A percentile compares a stretch with the other conserved stretches of the same genome.
These are phyloP conservation scores for Rhodofomes roseus DNA, from an alignment of 1,284 basidiomycete species.

Conservation along the genomic window DNA sequence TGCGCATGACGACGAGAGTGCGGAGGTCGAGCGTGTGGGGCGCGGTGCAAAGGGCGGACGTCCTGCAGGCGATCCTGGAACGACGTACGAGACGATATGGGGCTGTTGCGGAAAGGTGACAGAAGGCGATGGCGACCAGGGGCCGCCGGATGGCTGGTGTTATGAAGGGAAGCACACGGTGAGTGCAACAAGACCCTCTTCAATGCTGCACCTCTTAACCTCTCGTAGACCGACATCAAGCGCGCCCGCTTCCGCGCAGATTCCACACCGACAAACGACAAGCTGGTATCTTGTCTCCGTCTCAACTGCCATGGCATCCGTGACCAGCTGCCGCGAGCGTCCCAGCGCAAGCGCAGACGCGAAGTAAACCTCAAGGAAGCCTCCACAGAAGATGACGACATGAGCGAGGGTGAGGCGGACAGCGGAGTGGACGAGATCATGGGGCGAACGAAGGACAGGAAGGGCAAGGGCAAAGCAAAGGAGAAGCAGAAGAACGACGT, in stretches of 20 bases:
- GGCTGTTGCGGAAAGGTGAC: slow-evolving; percentile 67
- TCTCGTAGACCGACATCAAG: slow-evolving; percentile 57
- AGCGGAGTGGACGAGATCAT: slow-evolving; percentile 33
- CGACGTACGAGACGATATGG: slow-evolving; percentile 54
- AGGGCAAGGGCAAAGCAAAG: slow-evolving; percentile 15
- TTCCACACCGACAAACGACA: slow-evolving; percentile 63
- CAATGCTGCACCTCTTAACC: neutral
- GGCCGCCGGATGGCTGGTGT: slow-evolving; percentile 80
- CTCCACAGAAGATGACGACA: slow-evolving; percentile 23
- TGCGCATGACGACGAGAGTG: slow-evolving; percentile 51
- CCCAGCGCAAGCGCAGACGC: slow-evolving; percentile 25
- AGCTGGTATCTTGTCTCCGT: slow-evolving; percentile 54
- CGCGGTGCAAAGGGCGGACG: slow-evolving; percentile 20
- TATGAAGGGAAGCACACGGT: slow-evolving; percentile 79
- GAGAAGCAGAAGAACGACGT: slow-evolving; percentile 17
- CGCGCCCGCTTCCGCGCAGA: slow-evolving; percentile 76
- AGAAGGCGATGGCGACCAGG: slow-evolving; percentile 72
- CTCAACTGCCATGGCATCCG: slow-evolving; percentile 49
- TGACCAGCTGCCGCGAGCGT: slow-evolving; percentile 26
- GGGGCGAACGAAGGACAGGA: slow-evolving; percentile 16
- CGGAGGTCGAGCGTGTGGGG: slow-evolving; percentile 44
- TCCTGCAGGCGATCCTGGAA: slow-evolving; percentile 22
- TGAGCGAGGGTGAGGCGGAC: slow-evolving; percentile 28
- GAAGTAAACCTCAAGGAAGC: slow-evolving; percentile 24
- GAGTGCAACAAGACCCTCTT: slow-evolving; percentile 20